These are phyloP conservation scores for Rhodosporidiobolus odoratus DNA, from an alignment of 768 basidiomycete genomes.

Conservation along the genomic window DNA sequence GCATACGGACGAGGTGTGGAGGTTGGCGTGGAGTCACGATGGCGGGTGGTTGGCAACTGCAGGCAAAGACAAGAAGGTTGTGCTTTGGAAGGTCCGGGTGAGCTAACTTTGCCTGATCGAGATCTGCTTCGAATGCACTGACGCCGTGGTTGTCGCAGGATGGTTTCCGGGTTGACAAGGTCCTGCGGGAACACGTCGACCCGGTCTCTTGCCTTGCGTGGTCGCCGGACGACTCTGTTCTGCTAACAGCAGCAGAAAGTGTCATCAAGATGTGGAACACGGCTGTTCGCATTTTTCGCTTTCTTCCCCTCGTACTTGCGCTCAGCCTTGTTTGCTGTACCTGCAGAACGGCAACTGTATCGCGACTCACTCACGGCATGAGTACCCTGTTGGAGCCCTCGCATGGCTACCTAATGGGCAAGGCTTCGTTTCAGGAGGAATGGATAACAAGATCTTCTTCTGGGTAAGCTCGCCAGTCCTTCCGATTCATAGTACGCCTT, in stretches of 20 bases:
- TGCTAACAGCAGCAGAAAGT: slow-evolving; percentile 77
- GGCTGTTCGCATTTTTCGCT: slow-evolving; percentile 54
- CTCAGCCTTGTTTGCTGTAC: not conserved
- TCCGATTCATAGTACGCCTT: not conserved
- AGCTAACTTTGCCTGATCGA: slow-evolving; percentile 43
- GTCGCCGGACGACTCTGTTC: slow-evolving; percentile 79
- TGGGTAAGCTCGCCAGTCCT: slow-evolving; percentile 57
- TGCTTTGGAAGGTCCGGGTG: slow-evolving; percentile 83
- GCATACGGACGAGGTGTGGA: slow-evolving; percentile 93
- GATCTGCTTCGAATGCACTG: too few species aligned
- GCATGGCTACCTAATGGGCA: slow-evolving; percentile 82
- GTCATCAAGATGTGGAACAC: slow-evolving; percentile 84
- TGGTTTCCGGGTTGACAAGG: slow-evolving; percentile 53
- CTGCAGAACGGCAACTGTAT: slow-evolving; percentile 64
- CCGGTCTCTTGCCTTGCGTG: slow-evolving; percentile 78
- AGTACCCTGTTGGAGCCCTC: slow-evolving; percentile 81
- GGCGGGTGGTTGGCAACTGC: slow-evolving; percentile 78
- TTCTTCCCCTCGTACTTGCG: not conserved
- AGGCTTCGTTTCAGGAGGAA: slow-evolving; percentile 80
- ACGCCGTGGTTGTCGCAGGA: slow-evolving; percentile 44
- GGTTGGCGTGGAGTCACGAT: slow-evolving; percentile 87
- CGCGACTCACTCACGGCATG: slow-evolving; percentile 61
- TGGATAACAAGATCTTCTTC: slow-evolving; percentile 74
- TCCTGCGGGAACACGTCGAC: slow-evolving; percentile 69
- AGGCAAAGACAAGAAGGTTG: slow-evolving; percentile 77